Conservation (phyloP, 1,284 basidiomycete genomes). For the Kalmanozyma brasiliensis region DNA sequence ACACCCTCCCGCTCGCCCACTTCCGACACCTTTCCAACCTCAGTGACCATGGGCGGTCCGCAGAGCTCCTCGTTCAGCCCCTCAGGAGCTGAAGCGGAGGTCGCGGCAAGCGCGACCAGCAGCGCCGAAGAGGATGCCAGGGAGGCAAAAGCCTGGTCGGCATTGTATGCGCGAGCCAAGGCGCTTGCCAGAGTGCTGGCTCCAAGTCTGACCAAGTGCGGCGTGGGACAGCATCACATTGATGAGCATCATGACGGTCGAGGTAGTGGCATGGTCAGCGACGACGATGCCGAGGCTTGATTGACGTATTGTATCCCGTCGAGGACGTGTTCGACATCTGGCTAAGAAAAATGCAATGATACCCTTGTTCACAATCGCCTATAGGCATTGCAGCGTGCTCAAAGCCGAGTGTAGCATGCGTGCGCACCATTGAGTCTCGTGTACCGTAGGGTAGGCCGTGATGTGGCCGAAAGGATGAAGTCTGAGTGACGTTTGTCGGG, state of each 20-base stretch:
- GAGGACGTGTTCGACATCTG: no score
- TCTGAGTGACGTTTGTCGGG: no score
- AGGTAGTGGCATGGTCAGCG: constrained; percentile 22
- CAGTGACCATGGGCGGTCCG: not conserved
- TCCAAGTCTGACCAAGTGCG: constrained; percentile 32
- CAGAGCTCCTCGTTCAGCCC: not conserved
- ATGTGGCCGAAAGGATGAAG: not conserved
- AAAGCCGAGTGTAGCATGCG: no score
- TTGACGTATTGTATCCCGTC: not conserved
- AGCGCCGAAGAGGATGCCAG: constrained; percentile 7
- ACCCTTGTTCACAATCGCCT: no score
- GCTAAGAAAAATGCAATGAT: constrained; percentile 16
- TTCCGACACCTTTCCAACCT: constrained; percentile 29
- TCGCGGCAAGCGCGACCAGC: not conserved
- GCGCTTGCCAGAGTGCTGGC: constrained; percentile 37
- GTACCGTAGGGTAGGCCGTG: not conserved
- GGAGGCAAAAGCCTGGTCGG: constrained; percentile 31
- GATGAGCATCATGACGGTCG: constrained; percentile 15
- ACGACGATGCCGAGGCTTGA: constrained; percentile 24
- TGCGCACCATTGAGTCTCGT: no score
- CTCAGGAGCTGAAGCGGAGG: not conserved
- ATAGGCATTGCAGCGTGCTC: no score
- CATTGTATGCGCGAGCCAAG: constrained; percentile 39
- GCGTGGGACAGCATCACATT: constrained; percentile 22
- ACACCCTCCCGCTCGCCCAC: constrained; percentile 34